Base-by-base conservation (phyloP, 2,329 filamentous ascomycete genomes). In the Tricladium varicosporioides region DNA sequence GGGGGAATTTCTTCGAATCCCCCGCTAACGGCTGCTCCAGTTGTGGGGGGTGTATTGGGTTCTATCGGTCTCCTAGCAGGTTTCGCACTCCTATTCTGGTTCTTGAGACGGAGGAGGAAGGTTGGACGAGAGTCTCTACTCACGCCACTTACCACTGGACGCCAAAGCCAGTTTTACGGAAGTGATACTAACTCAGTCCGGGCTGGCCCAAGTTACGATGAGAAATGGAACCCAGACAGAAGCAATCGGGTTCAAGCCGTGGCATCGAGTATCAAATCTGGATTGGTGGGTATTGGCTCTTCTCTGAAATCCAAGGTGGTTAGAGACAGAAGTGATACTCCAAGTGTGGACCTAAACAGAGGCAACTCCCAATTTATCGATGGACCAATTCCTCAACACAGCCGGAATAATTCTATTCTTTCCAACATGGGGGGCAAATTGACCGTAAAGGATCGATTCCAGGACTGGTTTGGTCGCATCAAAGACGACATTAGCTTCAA, bases 341-440 rank as follows among this genome's bases (percentile, higher is more conserved):
- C 75, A 2, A 74, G 72, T 48, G 75, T 82, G 31, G 76, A 82
- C 56, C 72, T 82, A 60, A 76, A 83, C 67, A 73, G 78, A 48
- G 78, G 79, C 5, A 80, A 78, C 62, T 81, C 81, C 8, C 81
- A 83, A 61, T 81, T 80, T 59, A 71, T 73, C 11, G 66, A 70
- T 5, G 67, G 68, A 2, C 63, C 62, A 19, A 64, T 68, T 31
- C 57, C 68, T 13, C 66, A 67, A 27, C 75, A 76, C 60, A 77
- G 74, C 57, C 73, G 74, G 32, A 73, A 69, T 46, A 73, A 71
- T 47, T 75, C 75, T 2, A 48, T 59, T 4, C 47, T 63, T 19
- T 65, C 67, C 11, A 57, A 54, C 11, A 51, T 43, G 46, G 33
- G 49, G 16, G 53, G 51, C 11, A 58, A 59, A 2, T 36, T 57